A percentile compares a stretch with the other conserved stretches of the same genome.
Evolutionary conservation across 2,329 filamentous ascomycete genomes (phyloP).

Genomic region (Botrytis tulipae): DNA sequence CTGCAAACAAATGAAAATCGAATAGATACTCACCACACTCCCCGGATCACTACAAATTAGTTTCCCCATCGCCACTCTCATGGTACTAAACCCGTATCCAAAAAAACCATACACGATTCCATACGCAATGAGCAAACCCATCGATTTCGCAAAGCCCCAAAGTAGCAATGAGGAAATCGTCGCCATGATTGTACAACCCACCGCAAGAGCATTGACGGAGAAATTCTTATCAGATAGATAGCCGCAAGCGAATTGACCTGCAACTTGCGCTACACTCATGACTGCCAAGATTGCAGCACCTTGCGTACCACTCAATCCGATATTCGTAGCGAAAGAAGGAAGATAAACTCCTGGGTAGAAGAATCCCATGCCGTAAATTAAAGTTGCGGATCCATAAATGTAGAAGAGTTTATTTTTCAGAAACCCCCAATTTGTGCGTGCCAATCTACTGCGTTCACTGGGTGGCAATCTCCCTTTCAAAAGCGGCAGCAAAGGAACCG

Average conservation of each 20-base stretch:
- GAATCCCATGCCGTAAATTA: background rate
- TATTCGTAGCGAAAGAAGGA: background rate
- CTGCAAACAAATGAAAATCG: background rate
- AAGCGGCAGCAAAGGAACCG: slow-evolving; percentile 27
- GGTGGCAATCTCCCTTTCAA: background rate
- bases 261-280: background rate
- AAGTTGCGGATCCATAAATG: background rate
- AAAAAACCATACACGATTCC: background rate
- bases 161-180: background rate
- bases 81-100: background rate
- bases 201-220: background rate
- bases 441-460: background rate
- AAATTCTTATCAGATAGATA: background rate
- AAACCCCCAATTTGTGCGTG: background rate
- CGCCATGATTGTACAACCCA: background rate
- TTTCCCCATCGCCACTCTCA: background rate
- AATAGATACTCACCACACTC: background rate
- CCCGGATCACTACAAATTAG: background rate
- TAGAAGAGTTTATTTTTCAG: background rate
- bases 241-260: background rate
- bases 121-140: background rate
- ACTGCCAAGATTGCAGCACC: background rate
- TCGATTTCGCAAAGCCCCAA: background rate
- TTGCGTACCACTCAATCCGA: background rate
- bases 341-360: background rate